A percentile compares a stretch with the other conserved stretches of the same genome.
These are phyloP conservation scores for Penstemon newberryi DNA, from an alignment of 257 asterid genomes.

Conservation along the genomic window DNA sequence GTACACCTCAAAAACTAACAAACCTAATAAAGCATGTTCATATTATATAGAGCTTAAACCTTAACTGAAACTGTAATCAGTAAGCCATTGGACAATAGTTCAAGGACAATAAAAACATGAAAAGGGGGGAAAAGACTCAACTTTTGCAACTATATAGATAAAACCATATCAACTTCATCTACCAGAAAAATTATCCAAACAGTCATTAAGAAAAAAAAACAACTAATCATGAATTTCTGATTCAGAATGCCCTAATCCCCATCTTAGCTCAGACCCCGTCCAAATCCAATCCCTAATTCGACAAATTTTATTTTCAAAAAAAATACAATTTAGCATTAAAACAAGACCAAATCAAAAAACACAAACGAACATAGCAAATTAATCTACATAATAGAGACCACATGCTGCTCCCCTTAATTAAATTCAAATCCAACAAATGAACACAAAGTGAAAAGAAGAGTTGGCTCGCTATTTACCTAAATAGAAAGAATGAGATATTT, in stretches of 20 bases:
- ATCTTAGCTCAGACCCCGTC: conserved; percentile 25
- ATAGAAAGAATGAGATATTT: background rate
- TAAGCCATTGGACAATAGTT: background rate
- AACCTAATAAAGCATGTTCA: background rate
- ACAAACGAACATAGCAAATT: conserved; percentile 22
- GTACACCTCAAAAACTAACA: background rate
- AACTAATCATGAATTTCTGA: conserved; percentile 34
- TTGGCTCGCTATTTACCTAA: conserved; percentile 16
- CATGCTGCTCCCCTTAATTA: conserved; percentile 24
- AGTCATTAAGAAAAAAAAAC: background rate
- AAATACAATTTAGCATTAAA: conserved; percentile 3
- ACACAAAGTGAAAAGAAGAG: conserved; percentile 10
- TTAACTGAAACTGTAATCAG: background rate
- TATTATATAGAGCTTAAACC: background rate
- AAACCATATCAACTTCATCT: background rate
- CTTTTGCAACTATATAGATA: background rate
- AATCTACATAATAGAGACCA: conserved; percentile 3
- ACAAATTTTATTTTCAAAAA: conserved; percentile 12
- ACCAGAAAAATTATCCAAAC: background rate
- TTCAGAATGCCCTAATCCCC: conserved; percentile 44
- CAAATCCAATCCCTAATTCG: conserved; percentile 30
- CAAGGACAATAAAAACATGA: background rate
- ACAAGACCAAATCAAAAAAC: conserved; percentile 8
- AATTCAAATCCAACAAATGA: conserved; percentile 15
- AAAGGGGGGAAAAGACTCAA: background rate